Conservation (phyloP, 139 green algal genomes). For the Chlamydomonas urium region DNA sequence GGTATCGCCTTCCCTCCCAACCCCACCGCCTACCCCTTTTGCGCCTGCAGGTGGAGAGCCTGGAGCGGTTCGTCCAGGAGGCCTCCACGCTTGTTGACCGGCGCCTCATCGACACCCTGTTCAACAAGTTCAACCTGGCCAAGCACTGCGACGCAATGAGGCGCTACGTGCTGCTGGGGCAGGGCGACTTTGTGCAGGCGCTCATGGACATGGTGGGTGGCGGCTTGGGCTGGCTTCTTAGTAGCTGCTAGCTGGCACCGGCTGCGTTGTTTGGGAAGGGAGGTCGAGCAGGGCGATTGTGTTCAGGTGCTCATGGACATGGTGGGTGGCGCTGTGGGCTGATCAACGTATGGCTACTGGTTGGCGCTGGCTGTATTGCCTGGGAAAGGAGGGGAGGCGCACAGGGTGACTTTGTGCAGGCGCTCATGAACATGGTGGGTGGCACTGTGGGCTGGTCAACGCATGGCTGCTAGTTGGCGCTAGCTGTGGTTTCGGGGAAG, state of each 20-base stretch:
- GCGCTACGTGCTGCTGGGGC: slow-evolving; percentile 87
- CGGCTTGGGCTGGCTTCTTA: neutral
- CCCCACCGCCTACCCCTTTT: too few relatives aligned
- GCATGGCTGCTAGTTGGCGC: neutral
- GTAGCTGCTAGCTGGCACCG: neutral
- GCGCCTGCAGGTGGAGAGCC: slow-evolving; percentile 36
- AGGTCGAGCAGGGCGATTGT: too few relatives aligned
- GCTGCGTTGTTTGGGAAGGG: neutral
- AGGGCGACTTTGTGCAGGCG: slow-evolving; percentile 84
- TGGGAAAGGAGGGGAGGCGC: too few relatives aligned
- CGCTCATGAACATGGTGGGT: slow-evolving; percentile 41
- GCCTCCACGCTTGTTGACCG: slow-evolving; percentile 54
- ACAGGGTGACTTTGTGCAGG: slow-evolving; percentile 88
- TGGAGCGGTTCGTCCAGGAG: slow-evolving; percentile 63
- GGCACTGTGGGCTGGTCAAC: neutral
- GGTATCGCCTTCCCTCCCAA: too few relatives aligned
- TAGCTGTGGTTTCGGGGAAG: neutral
- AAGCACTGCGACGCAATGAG: slow-evolving; percentile 80
- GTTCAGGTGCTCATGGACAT: slow-evolving; percentile 6
- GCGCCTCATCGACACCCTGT: slow-evolving; percentile 72
- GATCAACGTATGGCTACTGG: too few relatives aligned
- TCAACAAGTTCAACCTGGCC: slow-evolving; percentile 57
- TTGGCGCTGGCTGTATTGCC: neutral
- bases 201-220: slow-evolving; percentile 40
- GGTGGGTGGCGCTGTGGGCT: too few relatives aligned